phyloP scores from a whole-genome alignment of 441 rosid species.

The Monsonia emarginata region DNA sequence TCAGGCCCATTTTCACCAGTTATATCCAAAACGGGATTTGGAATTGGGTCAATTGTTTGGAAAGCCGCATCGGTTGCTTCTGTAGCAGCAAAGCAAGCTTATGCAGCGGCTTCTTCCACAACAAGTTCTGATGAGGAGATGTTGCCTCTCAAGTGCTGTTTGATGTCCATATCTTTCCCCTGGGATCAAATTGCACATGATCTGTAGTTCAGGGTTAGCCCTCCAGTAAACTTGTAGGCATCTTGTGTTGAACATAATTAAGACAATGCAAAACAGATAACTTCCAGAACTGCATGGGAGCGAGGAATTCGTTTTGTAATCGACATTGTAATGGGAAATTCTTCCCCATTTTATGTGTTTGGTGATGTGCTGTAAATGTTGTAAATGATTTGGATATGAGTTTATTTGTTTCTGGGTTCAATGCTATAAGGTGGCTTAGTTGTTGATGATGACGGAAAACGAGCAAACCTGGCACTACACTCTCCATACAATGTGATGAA shows the following conservation, averaged over 20 bases:
- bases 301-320: not conserved
- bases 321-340: no score
- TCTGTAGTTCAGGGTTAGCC: conserved; percentile 23
- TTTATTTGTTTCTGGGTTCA: not conserved
- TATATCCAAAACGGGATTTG: conserved; percentile 59
- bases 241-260: not conserved
- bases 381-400: not conserved
- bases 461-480: not conserved
- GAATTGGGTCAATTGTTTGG: conserved; percentile 68
- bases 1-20: conserved; percentile 73
- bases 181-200: conserved; percentile 27
- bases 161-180: conserved; percentile 24
- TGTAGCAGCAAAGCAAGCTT: conserved; percentile 87
- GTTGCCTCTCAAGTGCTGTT: conserved; percentile 25
- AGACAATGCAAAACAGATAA: not conserved
- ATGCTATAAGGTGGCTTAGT: not conserved
- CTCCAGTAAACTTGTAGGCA: not conserved
- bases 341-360: not conserved
- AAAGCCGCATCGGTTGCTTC: conserved; percentile 89
- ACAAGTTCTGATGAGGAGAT: conserved; percentile 21
- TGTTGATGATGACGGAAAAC: not conserved
- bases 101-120: conserved; percentile 33
- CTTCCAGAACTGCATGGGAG: not conserved
- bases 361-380: not conserved
- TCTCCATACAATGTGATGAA: not conserved